Evolutionary conservation across 345 rosid genomes (phyloP), one percentile per base, ranked within the genome.

Genomic region (Salix udensis): DNA sequence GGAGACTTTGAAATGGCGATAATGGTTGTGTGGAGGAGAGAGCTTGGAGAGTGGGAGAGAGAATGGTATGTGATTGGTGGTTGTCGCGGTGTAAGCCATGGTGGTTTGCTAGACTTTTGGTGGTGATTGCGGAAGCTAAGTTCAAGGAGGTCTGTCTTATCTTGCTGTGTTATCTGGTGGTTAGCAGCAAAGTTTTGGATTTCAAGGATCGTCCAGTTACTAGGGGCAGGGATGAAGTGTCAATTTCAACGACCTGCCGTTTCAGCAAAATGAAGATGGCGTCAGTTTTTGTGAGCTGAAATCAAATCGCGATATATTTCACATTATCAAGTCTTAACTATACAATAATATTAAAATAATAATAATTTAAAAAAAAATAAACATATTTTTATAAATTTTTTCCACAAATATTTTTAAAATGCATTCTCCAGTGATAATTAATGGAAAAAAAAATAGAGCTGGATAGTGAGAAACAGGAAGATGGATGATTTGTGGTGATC

Each of bases 21-120:
- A 75, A 36, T 72, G 83, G 14, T 66, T 71, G 62, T 48, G 72
- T 30, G 83, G 85, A 68, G 80, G 67, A 70, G 74, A 72, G 31
- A 46, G 61, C 21, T 73, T 79, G 65, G 76, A 74, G 36, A 70
- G 76, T 36, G 83, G 76, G 15, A 74, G 72, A 72, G 61, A 72
- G 60, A 87, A 67, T 48, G 80, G 60, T 82, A 87, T 64, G 36
- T 71, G 79, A 34, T 82, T 48, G 75, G 84, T 37, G 73, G 91
- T 62, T 81, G 48, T n/a, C 68, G 39, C 18, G 9, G 61, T 34
- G 34, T 21, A 1, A 39, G 60, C 13, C 31, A 68, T 53, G 44
- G 44, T 62, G 19, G n/a, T 31, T 58, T 36, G 34, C 21, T 24
- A 1, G 69, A 74, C 50, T 31, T 31, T 19, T 34, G 68, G 68